Percentiles rank a stretch among this genome's conserved stretches.
These are phyloP conservation scores for Cryphonectria parasitica DNA, from an alignment of 2,329 filamentous ascomycete species.

Conservation along the genomic window DNA sequence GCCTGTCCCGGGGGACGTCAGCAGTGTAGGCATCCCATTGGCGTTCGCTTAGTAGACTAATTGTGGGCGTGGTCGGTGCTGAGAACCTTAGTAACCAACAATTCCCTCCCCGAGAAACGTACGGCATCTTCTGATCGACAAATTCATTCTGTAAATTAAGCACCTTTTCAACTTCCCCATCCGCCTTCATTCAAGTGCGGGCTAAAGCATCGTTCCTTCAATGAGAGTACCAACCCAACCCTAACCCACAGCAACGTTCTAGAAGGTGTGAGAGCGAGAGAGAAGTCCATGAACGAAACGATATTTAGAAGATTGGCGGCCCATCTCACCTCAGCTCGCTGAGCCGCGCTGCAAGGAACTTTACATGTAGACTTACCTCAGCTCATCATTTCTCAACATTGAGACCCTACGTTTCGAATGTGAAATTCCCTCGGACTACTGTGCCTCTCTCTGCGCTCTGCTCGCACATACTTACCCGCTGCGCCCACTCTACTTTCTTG, in stretches of 20 bases:
- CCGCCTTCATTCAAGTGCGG: not conserved
- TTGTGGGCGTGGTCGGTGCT: not conserved
- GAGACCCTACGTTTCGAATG: slow-evolving; percentile 3
- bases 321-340: slow-evolving; percentile 10
- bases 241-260: not conserved
- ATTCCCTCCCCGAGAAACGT: no score
- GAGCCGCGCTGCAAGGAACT: not conserved
- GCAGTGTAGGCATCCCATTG: not conserved
- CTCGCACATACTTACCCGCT: not conserved
- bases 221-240: not conserved
- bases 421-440: not conserved
- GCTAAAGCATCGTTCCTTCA: not conserved
- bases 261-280: no score
- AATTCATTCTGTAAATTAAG: not conserved
- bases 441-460: not conserved
- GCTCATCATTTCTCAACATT: slow-evolving; percentile 1
- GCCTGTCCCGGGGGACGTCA: not conserved
- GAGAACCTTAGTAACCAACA: not conserved
- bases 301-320: not conserved
- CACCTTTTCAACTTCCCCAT: not conserved
- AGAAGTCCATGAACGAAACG: not conserved
- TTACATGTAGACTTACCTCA: not conserved
- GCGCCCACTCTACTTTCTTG: not conserved
- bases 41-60: not conserved
- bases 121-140: not conserved